phyloP scores from a whole-genome alignment of 495 filamentous ascomycete genomes.

The Cenococcum geophilum region DNA sequence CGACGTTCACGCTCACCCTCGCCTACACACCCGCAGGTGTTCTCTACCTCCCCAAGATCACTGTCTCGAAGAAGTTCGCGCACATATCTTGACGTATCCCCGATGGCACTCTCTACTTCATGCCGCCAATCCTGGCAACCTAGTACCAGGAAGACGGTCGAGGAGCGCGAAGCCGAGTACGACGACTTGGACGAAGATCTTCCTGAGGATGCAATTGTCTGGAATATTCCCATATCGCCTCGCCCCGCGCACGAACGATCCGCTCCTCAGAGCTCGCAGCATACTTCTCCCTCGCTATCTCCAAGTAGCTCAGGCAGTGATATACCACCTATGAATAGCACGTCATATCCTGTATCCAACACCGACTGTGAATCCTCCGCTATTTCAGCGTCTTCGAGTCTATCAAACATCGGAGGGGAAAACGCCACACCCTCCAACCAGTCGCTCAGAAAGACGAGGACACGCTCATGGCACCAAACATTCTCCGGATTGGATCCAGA shows the following conservation, averaged over 20 bases:
- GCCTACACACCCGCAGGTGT: conserved; percentile 17
- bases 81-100: conserved; percentile 38
- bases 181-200: conserved; percentile 78
- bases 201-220: conserved; percentile 82
- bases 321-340: conserved; percentile 2
- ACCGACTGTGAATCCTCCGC: neutral
- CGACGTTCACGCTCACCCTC: conserved; percentile 43
- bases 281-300: conserved; percentile 41
- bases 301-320: conserved; percentile 21
- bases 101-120: conserved; percentile 34
- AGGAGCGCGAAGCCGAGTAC: conserved; percentile 81
- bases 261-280: conserved; percentile 29
- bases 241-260: conserved; percentile 62
- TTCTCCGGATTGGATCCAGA: conserved; percentile 74
- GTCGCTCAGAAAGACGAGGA: conserved; percentile 50
- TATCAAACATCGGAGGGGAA: conserved; percentile 8
- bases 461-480: conserved; percentile 65
- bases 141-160: conserved; percentile 60
- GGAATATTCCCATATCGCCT: conserved; percentile 94
- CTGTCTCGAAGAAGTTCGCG: conserved; percentile 25
- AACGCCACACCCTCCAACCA: conserved; percentile 23
- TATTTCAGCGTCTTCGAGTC: conserved; percentile 4
- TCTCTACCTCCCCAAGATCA: conserved; percentile 19
- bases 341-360: conserved; percentile 2
- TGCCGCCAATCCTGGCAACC: conserved; percentile 64